Conservation (phyloP, 2,329 filamentous ascomycete genomes). For the Xylariaceae sp. region DNA sequence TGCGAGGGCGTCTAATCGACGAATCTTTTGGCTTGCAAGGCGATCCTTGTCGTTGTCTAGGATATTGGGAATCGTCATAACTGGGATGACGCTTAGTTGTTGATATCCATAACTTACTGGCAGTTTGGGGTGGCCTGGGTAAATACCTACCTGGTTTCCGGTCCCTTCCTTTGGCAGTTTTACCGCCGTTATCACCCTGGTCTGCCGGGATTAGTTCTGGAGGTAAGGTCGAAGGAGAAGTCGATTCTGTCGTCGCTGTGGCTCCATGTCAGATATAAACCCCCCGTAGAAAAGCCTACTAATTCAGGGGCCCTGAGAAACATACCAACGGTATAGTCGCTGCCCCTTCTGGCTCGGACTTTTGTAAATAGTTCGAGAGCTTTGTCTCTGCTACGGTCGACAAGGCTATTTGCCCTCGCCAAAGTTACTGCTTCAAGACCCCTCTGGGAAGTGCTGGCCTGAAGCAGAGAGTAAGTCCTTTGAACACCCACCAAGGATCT, state of each 20-base stretch:
- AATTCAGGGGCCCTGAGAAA: not conserved
- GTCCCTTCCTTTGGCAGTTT: not conserved
- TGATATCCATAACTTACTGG: not conserved
- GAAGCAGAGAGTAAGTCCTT: constrained; percentile 18
- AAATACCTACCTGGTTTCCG: constrained; percentile 2
- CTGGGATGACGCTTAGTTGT: constrained; percentile 2
- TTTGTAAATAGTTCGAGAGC: constrained; percentile 31
- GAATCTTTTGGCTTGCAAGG: constrained; percentile 26
- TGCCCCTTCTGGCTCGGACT: constrained; percentile 27
- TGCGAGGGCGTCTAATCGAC: constrained; percentile 14
- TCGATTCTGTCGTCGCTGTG: not conserved
- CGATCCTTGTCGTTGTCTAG: constrained; percentile 27
- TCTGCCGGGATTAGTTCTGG: not conserved
- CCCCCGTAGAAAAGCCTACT: not conserved
- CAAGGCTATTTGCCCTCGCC: constrained; percentile 39
- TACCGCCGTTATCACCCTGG: not conserved
- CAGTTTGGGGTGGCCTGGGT: not conserved
- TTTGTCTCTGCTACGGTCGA: constrained; percentile 34
- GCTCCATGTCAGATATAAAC: not conserved
- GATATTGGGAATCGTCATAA: constrained; percentile 20
- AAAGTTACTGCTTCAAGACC: constrained; percentile 42
- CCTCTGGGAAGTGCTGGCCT: constrained; percentile 33
- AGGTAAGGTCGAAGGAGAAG: not conserved
- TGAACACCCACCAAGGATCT: not conserved
- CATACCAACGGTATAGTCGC: constrained; percentile 12